Evolutionary conservation across 2,329 filamentous ascomycete species (phyloP), one percentile per base, ranked within the genome.

Genomic region (Fusarium paranaense): DNA sequence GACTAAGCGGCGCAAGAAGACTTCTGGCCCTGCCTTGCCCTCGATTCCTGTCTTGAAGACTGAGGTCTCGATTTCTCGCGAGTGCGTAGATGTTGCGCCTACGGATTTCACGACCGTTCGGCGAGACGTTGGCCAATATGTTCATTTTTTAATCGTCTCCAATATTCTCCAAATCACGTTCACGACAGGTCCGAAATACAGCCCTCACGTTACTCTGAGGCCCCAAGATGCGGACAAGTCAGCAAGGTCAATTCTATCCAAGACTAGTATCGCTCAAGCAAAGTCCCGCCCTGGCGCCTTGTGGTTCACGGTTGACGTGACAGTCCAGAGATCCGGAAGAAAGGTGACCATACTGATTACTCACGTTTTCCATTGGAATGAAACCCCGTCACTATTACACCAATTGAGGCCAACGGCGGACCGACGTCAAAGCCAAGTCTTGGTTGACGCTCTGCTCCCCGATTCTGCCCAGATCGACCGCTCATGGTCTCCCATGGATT

Each of bases 401-500:
- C 54, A 70, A 2, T 71, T 84, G n/a, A 80, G 82, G 47, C 79
- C 66, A 37, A 63, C 62, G 0, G 47, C 64, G 3, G 79, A 85
- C 40, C 82, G 83, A 6, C 69, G 66, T 6, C 42, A 78, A 5
- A 86, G 83, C 32, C 79, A 82, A 38, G 58, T 54, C 4, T 69
- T 87, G 13, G 76, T 88, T 27, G 75, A 83, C n/a, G 70, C 71
- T 1, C 82, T 86, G 59, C 82, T 85, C 16, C 77, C 80, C 9
- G 42, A 54, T 14, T 27, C 63, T 6, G 56, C 38, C 13, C 25
- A 61, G 2, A 22, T 59, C 10, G 33, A 60, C n/a, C 52, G 16
- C 10, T 6, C 52, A 22, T 84, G 81, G 80, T 86, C 86, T 3
- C 86, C 88, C 0, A 85, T 87, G 75, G 85, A 86, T 66, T 95